These are phyloP conservation scores for Ceratocystis cacaofunesta DNA, from an alignment of 2,329 filamentous ascomycete genomes.

Conservation along the genomic window DNA sequence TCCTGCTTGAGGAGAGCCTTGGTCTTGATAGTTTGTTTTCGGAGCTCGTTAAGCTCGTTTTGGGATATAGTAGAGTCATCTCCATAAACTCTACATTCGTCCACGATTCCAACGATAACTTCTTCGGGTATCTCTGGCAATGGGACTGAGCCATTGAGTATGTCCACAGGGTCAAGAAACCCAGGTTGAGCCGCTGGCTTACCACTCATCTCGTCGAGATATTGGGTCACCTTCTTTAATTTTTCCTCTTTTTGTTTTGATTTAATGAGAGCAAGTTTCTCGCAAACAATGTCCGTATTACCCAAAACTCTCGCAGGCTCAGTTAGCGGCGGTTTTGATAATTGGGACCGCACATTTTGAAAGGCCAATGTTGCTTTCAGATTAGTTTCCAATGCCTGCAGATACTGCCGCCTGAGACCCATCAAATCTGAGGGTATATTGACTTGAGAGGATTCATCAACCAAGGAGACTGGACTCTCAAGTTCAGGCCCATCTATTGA, in stretches of 20 bases:
- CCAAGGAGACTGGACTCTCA: constrained; percentile 12
- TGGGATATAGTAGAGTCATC: constrained; percentile 30
- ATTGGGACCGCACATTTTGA: constrained; percentile 22
- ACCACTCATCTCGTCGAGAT: constrained; percentile 35
- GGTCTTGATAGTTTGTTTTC: constrained; percentile 43
- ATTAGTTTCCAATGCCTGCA: constrained; percentile 39
- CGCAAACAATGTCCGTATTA: constrained; percentile 25
- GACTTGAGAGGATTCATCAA: constrained; percentile 15
- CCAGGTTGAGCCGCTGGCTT: constrained; percentile 37
- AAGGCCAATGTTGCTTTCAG: constrained; percentile 36
- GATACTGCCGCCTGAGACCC: constrained; percentile 39
- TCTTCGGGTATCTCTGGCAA: constrained; percentile 39
- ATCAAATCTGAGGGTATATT: constrained; percentile 25
- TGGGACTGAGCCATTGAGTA: constrained; percentile 31
- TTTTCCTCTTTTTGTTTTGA: constrained; percentile 38
- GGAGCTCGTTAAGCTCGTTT: constrained; percentile 24
- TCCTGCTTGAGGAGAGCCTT: constrained; percentile 43
- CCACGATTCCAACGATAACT: constrained; percentile 35
- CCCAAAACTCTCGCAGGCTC: not conserved
- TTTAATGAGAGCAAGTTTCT: constrained; percentile 37
- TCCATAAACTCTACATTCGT: constrained; percentile 28
- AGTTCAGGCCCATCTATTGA: constrained; percentile 13
- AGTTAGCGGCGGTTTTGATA: not conserved
- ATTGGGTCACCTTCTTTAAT: constrained; percentile 35
- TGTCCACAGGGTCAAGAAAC: constrained; percentile 34